Base-by-base conservation (phyloP, 345 rosid species). In the Trapa incisa region DNA sequence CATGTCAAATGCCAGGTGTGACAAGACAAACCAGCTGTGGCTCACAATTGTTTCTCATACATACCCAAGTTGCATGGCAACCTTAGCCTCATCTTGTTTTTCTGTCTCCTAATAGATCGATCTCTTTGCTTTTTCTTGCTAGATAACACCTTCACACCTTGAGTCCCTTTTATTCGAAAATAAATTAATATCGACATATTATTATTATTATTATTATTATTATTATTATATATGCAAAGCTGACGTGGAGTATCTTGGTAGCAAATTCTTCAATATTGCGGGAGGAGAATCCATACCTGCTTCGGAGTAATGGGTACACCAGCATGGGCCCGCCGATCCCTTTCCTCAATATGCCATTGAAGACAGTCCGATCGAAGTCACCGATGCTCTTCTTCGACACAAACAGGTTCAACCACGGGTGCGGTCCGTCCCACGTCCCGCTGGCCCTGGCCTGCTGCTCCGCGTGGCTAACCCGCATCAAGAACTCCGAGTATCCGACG, bases 271-370 rank as follows among this genome's bases (percentile, higher is more conserved):
- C 8, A 4, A 3, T 4, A 42, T 4, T 42, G 8, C 8, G 35
- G 33, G 35, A 54, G 22, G 9, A 64, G 10, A 15, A 36, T 65
- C 72, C 81, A 82, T 75, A 93, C 98, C 82, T 93, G 92, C 81
- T 82, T 71, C 91, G 89, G 77, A 82, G 63, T 10, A 88, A 81
- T 48, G 98, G 98, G 78, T 93, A 93, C 54, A 93, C 80, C 6
- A 93, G 78, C 87, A 93, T 85, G 68, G 97, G 98, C 64, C 98
- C 98, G 42, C 86, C 89, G 33, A 93, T 79, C 16, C 98, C 98
- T n/a, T 80, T 75, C 72, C 82, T 88, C 63, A 91, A 73, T 47
- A 84, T 75, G 67, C 54, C 65, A 65, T 86, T 86, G 69, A 93
- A 93, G 66, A 93, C 88, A 77, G 16, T 66, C 54, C 82, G 89